These are phyloP conservation scores for Sphagnum contortum DNA, from an alignment of 225 moss, liverwort and hornwort species.

Conservation along the genomic window DNA sequence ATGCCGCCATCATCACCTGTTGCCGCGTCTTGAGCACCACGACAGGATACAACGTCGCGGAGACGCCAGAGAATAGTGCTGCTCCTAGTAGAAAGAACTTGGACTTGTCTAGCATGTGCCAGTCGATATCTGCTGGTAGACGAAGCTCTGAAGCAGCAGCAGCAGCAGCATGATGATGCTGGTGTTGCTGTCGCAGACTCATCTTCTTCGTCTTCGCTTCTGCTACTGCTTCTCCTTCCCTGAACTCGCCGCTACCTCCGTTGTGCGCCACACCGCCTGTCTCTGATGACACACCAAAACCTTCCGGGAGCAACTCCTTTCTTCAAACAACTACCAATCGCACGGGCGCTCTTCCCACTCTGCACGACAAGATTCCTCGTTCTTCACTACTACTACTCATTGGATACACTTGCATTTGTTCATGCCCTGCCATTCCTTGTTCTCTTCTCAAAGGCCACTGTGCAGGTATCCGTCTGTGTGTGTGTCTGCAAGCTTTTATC, in stretches of 20 bases:
- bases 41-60: constrained; percentile 45
- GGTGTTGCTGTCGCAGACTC: constrained; percentile 44
- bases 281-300: too few species aligned
- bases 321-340: constrained; percentile 13
- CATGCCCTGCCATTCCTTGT: constrained; percentile 45
- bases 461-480: too few species aligned
- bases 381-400: constrained; percentile 26
- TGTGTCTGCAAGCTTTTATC: too few species aligned
- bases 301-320: neutral
- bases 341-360: constrained; percentile 48
- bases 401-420: constrained; percentile 55
- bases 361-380: constrained; percentile 23
- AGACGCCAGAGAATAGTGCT: constrained; percentile 50
- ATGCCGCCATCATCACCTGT: constrained; percentile 42
- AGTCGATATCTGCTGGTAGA: constrained; percentile 58
- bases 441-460: too few species aligned
- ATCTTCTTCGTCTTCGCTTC: constrained; percentile 7
- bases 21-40: constrained; percentile 52
- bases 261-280: too few species aligned
- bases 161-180: constrained; percentile 18
- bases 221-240: neutral
- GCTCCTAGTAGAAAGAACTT: constrained; percentile 56
- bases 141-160: constrained; percentile 35
- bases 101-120: constrained; percentile 60
- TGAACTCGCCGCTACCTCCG: neutral